Evolutionary conservation across 1,139 yeast species (phyloP), one percentile per base, ranked within the genome.

Genomic region (Hemisphaericaspora xylanilytica): DNA sequence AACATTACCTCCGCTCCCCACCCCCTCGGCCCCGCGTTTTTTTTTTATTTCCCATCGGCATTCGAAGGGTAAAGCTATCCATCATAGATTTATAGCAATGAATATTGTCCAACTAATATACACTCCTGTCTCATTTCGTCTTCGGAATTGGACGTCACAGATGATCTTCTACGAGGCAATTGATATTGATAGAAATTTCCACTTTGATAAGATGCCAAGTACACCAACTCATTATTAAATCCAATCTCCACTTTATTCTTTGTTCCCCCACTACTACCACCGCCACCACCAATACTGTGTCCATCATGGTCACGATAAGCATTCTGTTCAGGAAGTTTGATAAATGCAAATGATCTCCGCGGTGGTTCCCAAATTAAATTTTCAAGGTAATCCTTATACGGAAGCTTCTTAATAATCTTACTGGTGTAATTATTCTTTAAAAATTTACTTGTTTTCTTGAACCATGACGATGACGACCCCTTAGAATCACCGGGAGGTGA

Each of bases 321-420:
- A 14, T 56, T 52, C 29, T 56, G 49, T 40, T 65, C 73, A 3
- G 71, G 70, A 5, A 71, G 44, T 45, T 60, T 67, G 28, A 70
- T 63, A 40, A 58, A 69, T 14, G 74, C 73, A 56, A 70, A 71
- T 4, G 74, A 68, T 28, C 77, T 48, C 36, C 64, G 52, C 2
- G 77, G 76, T 2, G 75, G 74, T 40, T 67, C 72, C 68, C 73
- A 63, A 11, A 70, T 64, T 38, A 70, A 54, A 46, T 69, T 70
- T 34, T 68, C 71, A 39, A 70, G 49, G 47, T 70, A 70, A 39
- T 67, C 63, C 41, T 63, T 64, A 46, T 70, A 70, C 2, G 77
- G 77, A 10, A 71, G 52, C 25, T 63, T 67, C 38, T 65, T 66
- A 32, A 70, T 61, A 27, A 71, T 46, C 35, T 65, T 59, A 48